phyloP scores from a whole-genome alignment of 192 early-diverging fungal genomes.

The Linnemannia hyalina region DNA sequence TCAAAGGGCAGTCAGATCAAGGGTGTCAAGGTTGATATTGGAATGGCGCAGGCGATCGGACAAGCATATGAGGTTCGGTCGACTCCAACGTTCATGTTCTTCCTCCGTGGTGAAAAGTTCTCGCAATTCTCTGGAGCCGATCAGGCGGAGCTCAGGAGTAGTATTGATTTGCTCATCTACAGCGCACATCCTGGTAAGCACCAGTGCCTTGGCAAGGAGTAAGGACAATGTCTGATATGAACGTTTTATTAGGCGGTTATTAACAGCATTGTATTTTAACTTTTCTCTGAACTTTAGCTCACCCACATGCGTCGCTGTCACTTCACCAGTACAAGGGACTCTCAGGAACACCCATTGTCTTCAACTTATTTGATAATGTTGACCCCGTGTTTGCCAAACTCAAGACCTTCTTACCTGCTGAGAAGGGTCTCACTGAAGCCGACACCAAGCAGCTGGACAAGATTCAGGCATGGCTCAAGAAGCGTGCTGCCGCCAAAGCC shows the following conservation, averaged over 20 bases:
- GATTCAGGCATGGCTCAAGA: conserved; percentile 45
- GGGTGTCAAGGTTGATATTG: conserved; percentile 75
- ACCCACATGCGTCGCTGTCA: conserved; percentile 67
- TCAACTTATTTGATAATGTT: conserved; percentile 34
- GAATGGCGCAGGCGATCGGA: conserved; percentile 65
- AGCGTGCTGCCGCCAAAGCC: conserved; percentile 38
- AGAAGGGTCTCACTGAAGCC: conserved; percentile 17
- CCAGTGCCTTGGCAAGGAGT: conserved; percentile 4
- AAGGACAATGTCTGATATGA: neutral
- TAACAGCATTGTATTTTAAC: neutral
- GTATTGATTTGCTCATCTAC: conserved; percentile 71
- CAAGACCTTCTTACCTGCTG: conserved; percentile 33
- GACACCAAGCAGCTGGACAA: conserved; percentile 52
- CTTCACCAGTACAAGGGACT: conserved; percentile 58
- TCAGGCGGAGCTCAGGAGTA: conserved; percentile 66
- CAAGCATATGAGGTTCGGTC: conserved; percentile 67
- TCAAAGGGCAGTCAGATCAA: conserved; percentile 65
- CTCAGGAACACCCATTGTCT: conserved; percentile 61
- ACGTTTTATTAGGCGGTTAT: neutral
- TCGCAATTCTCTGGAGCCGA: conserved; percentile 75
- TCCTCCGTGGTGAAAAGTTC: conserved; percentile 68
- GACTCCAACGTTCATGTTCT: conserved; percentile 83
- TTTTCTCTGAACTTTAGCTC: conserved; percentile 58
- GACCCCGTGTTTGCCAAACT: conserved; percentile 57
- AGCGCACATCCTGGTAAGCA: conserved; percentile 72